These are phyloP conservation scores for Chlorokybus atmophyticus DNA, from an alignment of 139 green algal species.

Conservation along the genomic window DNA sequence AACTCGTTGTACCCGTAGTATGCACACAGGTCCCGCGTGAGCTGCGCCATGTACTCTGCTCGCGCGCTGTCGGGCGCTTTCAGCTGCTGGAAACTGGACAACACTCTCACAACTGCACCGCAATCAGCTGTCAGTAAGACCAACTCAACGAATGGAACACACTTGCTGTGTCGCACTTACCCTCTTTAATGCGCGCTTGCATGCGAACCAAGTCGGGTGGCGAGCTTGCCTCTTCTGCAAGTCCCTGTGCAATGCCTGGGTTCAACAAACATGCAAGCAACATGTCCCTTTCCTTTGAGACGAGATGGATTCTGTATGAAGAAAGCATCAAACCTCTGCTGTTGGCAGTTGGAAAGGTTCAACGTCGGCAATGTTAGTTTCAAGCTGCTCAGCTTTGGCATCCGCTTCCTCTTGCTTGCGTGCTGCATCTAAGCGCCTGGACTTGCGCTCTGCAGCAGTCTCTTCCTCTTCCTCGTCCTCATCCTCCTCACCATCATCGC, in stretches of 20 bases:
- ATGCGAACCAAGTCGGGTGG: constrained; percentile 31
- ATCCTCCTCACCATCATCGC: no score
- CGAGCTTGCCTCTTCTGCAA: constrained; percentile 12
- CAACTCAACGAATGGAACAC: neutral
- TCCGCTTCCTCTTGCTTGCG: no score
- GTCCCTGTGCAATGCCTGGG: constrained; percentile 8
- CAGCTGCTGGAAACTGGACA: constrained; percentile 64
- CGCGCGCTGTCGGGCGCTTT: constrained; percentile 35
- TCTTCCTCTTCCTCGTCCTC: no score
- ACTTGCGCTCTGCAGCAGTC: no score
- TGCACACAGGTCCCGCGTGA: constrained; percentile 63
- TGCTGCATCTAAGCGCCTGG: no score
- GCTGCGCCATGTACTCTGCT: constrained; percentile 61
- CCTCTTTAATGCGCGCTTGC: constrained; percentile 42
- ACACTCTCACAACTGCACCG: constrained; percentile 41
- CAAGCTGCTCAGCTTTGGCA: no score
- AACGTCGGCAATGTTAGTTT: no score
- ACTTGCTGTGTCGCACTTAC: no score
- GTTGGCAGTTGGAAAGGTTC: constrained; percentile 21
- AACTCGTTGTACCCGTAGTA: constrained; percentile 98
- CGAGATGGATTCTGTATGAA: no score
- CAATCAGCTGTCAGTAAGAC: neutral
- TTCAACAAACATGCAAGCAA: neutral
- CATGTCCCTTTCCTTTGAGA: neutral
- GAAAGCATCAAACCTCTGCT: no score